Evolutionary conservation across 352 stramenopile genomes (phyloP), one percentile per base, ranked within the genome.

Genomic region (Phytophthora idaei): DNA sequence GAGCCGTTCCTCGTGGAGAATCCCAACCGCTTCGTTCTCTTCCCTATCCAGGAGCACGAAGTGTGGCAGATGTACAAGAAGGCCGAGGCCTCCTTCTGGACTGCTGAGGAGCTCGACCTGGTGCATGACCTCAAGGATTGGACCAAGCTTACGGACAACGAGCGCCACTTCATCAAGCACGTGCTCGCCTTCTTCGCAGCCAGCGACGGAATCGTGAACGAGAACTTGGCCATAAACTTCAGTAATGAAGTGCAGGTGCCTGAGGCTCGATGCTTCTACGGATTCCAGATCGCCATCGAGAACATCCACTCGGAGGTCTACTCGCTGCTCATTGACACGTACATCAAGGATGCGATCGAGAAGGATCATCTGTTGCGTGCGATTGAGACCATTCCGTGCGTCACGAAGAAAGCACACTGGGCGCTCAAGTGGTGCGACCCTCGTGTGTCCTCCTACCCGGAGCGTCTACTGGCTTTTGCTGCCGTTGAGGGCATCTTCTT

Each of bases 61-160:
- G 93, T 99, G 79, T 99, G 98, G 98, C 75, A 96, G 57, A 99
- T 99, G 95, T 99, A 99, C 93, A 99, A 99, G 87, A 99, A 99
- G 70, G 97, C 97, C 5, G 97, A 99, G 74, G 97, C 97, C 17
- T 98, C 84, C 56, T 99, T 99, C 84, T 99, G 98, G 98, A 99
- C 98, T 21, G 97, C 96, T 8, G 98, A 99, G 73, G 98, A 99
- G 83, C 85, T 99, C 45, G 98, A 99, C 67, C 80, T 99, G 2
- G 94, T 93, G 9, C 88, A 98, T 61, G 97, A 99, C 77, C 68
- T 97, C 32, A 98, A 98, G 70, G 96, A 99, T 80, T 99, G 96
- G 96, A 69, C 37, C 12, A 85, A 78, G n/a, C 83, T 99, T 5
- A 93, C 87, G 56, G 80, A 97, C 73, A 98, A 99, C 74, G 96